Evolutionary conservation across 305 asterid species (phyloP).

Genomic region (Nicotiana rustica): DNA sequence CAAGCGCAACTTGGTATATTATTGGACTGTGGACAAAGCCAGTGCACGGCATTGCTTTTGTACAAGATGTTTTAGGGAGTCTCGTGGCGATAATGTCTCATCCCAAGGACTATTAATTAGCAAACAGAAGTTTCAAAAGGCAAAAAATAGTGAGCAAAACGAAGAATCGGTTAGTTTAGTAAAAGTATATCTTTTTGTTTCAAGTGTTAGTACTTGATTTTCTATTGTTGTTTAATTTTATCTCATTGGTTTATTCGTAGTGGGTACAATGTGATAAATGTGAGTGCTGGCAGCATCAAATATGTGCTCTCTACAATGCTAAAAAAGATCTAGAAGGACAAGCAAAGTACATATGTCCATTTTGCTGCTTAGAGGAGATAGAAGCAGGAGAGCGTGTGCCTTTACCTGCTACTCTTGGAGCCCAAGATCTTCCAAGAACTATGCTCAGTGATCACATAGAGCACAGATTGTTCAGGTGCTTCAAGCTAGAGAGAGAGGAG

Average conservation of each 20-base stretch:
- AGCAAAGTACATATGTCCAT: conserved; percentile 67
- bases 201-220: conserved; percentile 29
- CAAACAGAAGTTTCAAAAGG: conserved; percentile 58
- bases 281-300: conserved; percentile 77
- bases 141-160: conserved; percentile 50
- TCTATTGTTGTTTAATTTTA: conserved; percentile 29
- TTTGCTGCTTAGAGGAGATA: conserved; percentile 65
- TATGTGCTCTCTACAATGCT: conserved; percentile 76
- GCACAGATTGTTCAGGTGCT: conserved; percentile 62
- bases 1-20: conserved; percentile 55
- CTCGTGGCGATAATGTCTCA: conserved; percentile 55
- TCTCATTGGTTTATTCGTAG: conserved; percentile 51
- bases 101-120: conserved; percentile 55
- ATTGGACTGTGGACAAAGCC: conserved; percentile 51
- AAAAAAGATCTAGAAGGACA: conserved; percentile 60
- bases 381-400: conserved; percentile 51
- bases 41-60: conserved; percentile 58
- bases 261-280: conserved; percentile 89
- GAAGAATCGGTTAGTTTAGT: conserved; percentile 64
- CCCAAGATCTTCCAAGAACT: conserved; percentile 79
- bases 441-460: conserved; percentile 82
- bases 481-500: conserved; percentile 66
- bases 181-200: conserved; percentile 37
- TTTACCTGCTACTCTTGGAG: conserved; percentile 54
- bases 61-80: conserved; percentile 53